Conservation (phyloP, 2,329 filamentous ascomycete genomes). For the Diplodia scrobiculata region DNA sequence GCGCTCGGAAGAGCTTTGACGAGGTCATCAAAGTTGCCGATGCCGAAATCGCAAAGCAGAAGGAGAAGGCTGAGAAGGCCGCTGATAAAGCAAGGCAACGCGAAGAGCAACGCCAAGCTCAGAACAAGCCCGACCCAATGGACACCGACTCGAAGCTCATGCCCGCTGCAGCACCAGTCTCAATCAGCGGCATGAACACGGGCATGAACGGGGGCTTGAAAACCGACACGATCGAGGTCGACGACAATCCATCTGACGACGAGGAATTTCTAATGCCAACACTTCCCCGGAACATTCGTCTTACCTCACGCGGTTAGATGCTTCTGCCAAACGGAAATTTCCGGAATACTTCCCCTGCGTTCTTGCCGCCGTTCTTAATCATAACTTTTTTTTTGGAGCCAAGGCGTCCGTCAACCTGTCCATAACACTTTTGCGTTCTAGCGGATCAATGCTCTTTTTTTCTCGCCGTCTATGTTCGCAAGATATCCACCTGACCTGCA, state of each 20-base stretch:
- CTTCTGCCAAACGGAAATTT: neutral
- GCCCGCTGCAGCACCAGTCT: conserved; percentile 27
- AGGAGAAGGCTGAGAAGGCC: conserved; percentile 24
- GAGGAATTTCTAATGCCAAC: conserved; percentile 45
- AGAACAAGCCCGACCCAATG: conserved; percentile 9
- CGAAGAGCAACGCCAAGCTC: conserved; percentile 21
- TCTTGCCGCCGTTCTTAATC: neutral
- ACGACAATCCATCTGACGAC: conserved; percentile 40
- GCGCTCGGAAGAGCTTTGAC: conserved; percentile 66
- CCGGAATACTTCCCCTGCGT: neutral
- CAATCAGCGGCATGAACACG: conserved; percentile 20
- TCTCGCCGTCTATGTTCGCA: neutral
- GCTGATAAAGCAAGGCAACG: conserved; percentile 23
- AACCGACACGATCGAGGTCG: conserved; percentile 42
- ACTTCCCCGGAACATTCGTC: conserved; percentile 33
- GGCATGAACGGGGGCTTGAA: conserved; percentile 31
- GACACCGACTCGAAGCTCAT: conserved; percentile 28
- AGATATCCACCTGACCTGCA: conserved; percentile 11
- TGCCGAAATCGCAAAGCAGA: conserved; percentile 49
- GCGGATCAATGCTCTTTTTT: conserved; percentile 2
- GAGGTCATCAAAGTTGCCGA: conserved; percentile 64
- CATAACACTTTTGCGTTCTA: conserved; percentile 6
- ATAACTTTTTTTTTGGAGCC: neutral
- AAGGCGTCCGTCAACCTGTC: conserved; percentile 5
- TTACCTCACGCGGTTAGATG: conserved; percentile 36